A percentile compares a stretch with the other conserved stretches of the same genome.
phyloP scores from a whole-genome alignment of 192 early-diverging fungal species.

The Umbelopsis ramanniana region DNA sequence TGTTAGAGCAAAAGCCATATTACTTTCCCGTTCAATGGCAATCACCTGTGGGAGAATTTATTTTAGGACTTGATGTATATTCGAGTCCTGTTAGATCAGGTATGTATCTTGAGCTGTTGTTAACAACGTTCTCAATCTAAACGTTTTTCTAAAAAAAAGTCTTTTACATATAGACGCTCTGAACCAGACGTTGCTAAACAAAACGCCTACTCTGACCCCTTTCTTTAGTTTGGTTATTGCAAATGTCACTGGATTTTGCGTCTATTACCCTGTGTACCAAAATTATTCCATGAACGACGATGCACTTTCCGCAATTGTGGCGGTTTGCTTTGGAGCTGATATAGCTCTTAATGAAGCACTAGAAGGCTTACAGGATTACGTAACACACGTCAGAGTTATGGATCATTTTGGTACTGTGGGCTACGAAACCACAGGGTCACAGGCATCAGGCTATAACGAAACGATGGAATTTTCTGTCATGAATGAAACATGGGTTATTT shows the following conservation, averaged over 20 bases:
- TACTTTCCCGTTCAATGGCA: not conserved
- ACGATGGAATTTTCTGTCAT: not conserved
- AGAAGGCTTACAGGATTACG: not conserved
- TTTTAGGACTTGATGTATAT: not conserved
- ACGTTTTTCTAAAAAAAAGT: too few species aligned
- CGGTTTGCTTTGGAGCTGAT: not conserved
- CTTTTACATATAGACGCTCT: not conserved
- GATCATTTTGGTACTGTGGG: not conserved
- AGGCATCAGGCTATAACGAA: not conserved
- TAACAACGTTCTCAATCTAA: too few species aligned
- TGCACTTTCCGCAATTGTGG: not conserved
- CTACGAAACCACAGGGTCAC: not conserved
- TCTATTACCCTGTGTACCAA: not conserved
- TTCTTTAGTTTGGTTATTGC: not conserved
- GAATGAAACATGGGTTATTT: not conserved
- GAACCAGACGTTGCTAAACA: not conserved
- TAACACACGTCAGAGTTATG: not conserved
- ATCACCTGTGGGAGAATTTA: not conserved
- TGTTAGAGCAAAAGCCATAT: not conserved
- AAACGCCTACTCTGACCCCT: not conserved
- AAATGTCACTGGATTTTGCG: conserved; percentile 4
- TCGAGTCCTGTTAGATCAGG: not conserved
- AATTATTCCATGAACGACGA: not conserved
- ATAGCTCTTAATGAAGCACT: not conserved
- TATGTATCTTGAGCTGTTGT: not conserved